Conservation (phyloP, 108 stramenopile species). For the Fistulifera solaris region DNA sequence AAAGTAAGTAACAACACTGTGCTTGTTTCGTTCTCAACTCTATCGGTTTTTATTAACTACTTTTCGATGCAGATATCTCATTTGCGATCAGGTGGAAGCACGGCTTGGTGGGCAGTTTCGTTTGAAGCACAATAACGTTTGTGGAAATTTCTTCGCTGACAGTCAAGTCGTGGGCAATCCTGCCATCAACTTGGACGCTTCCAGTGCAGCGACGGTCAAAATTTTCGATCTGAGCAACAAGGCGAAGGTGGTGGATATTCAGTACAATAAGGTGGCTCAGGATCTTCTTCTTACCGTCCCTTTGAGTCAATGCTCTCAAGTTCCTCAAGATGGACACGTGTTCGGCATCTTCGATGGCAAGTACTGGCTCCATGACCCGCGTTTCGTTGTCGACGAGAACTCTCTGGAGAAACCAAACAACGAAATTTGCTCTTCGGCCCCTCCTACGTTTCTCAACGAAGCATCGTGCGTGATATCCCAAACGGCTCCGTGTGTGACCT, state of each 20-base stretch:
- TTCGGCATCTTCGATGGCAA: not conserved
- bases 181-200: not conserved
- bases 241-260: too few species aligned
- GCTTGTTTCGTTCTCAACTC: too few species aligned
- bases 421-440: constrained; percentile 8
- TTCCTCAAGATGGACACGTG: not conserved
- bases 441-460: constrained; percentile 28
- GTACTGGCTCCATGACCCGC: constrained; percentile 11
- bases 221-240: too few species aligned
- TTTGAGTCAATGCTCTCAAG: not conserved
- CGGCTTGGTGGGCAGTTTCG: too few species aligned
- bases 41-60: too few species aligned
- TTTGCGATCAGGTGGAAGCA: too few species aligned
- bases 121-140: too few species aligned
- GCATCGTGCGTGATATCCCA: constrained; percentile 10
- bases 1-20: too few species aligned
- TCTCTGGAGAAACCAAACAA: constrained; percentile 17
- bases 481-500: not conserved
- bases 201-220: too few species aligned
- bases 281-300: not conserved
- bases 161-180: not conserved
- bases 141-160: too few species aligned
- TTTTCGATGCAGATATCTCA: too few species aligned
- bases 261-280: too few species aligned
- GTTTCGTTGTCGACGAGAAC: constrained; percentile 12